Evolutionary conservation across 2,329 filamentous ascomycete genomes (phyloP), one percentile per base, ranked within the genome.

Genomic region (Colletotrichum theobromicola): DNA sequence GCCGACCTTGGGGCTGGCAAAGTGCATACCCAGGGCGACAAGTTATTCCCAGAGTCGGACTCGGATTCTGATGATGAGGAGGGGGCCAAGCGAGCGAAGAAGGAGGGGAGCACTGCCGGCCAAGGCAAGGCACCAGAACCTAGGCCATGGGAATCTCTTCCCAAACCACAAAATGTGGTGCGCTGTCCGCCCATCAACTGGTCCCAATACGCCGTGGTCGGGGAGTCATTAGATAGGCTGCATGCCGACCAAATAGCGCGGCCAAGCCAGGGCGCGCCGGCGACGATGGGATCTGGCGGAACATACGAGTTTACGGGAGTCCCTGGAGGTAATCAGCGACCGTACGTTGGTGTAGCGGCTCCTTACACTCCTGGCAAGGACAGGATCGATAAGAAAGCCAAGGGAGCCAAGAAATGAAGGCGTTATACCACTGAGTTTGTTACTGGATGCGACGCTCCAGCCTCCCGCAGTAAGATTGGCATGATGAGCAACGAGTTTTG

Each of bases 141-240:
- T 24, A 63, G 46, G 58, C 69, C 85, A 4, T 95, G 95, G 86
- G 87, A 90, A 4, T 85, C 85, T 21, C 90, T 98, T 16, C 96
- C 96, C 1, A 90, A 89, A 16, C 92, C 94, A 8, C 96, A 98
- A 83, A 94, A 94, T 78, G 87, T 98, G 1, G 93, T 97, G 30
- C 92, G 96, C 53, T 95, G 93, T 85, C 96, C 96, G 10, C 94
- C 95, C 10, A 93, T 98, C 80, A 98, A 98, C 86, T 98, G 96
- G 96, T 91, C 93, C 15, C 96, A 98, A 81, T 98, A 98, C 83
- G 94, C 95, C 78, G 89, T 98, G n/a, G 92, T 97, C 4, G 96
- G 95, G 63, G 93, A 94, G 74, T 91, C 94, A 2, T 88, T 98
- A 42, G 95, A 98, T 83, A 94, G 92, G 81, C 87, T 98, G 76